A percentile compares a stretch with the other conserved stretches of the same genome.
These are phyloP conservation scores for Aspergillus uvarum DNA, from an alignment of 2,329 filamentous ascomycete species.

Conservation along the genomic window DNA sequence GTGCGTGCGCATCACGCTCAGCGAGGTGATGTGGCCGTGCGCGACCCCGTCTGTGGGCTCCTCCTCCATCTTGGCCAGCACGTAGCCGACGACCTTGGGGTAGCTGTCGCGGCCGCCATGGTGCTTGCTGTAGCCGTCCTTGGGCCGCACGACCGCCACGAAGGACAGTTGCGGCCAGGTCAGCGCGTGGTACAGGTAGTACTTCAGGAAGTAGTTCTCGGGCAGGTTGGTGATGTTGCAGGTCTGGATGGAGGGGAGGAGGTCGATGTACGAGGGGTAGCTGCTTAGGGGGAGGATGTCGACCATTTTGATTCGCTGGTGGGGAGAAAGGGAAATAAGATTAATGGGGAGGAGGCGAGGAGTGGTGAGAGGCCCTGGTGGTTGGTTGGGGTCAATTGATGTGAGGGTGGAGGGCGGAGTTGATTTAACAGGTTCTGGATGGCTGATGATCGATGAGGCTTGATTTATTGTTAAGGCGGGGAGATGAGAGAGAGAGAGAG, in stretches of 20 bases:
- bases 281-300: slow-evolving; percentile 50
- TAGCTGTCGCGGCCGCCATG: slow-evolving; percentile 68
- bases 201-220: slow-evolving; percentile 99
- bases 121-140: slow-evolving; percentile 69
- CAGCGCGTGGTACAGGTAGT: slow-evolving; percentile 98
- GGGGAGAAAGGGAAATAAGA: slow-evolving; percentile 1
- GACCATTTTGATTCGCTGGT: too few relatives aligned
- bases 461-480: not conserved
- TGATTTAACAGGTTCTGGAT: too few relatives aligned
- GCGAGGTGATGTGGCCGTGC: slow-evolving; percentile 92
- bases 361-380: not conserved
- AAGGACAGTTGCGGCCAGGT: slow-evolving; percentile 98
- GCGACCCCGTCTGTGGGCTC: slow-evolving; percentile 86
- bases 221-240: slow-evolving; percentile 98
- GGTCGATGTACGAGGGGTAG: slow-evolving; percentile 68
- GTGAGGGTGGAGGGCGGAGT: not conserved
- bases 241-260: slow-evolving; percentile 85
- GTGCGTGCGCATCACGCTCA: slow-evolving; percentile 97
- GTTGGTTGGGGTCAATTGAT: not conserved
- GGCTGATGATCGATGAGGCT: too few relatives aligned
- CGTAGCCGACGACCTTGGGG: slow-evolving; percentile 97
- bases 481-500: not conserved
- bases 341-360: not conserved
- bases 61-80: slow-evolving; percentile 99
- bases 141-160: slow-evolving; percentile 88